Conservation (phyloP, 129 eudicot species). For the Scalesia atractyloides region DNA sequence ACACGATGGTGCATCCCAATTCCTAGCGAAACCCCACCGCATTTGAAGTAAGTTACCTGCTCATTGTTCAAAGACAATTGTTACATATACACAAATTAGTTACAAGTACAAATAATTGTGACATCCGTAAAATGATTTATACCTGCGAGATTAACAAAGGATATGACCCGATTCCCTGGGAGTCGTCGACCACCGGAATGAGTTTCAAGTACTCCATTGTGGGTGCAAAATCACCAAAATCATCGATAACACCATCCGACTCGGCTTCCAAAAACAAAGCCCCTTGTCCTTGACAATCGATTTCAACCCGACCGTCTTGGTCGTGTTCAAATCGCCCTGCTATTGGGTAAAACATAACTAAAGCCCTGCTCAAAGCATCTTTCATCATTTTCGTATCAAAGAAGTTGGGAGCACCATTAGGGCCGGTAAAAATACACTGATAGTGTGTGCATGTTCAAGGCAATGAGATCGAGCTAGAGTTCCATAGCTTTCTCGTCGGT, state of each 20-base stretch:
- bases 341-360: constrained; percentile 19
- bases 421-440: neutral
- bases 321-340: constrained; percentile 2
- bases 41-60: constrained; percentile 26
- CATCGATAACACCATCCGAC: constrained; percentile 3
- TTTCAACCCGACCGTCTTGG: neutral
- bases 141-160: neutral
- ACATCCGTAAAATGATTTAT: neutral
- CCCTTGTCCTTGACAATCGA: constrained; percentile 18
- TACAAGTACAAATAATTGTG: neutral
- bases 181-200: neutral
- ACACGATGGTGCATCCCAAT: constrained; percentile 22
- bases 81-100: neutral
- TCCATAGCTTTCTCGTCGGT: neutral
- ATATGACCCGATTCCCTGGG: neutral
- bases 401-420: neutral
- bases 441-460: neutral
- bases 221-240: constrained; percentile 15
- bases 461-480: constrained; percentile 10
- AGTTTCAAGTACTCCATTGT: constrained; percentile 7
- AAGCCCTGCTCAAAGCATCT: constrained; percentile 11
- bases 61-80: neutral
- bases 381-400: constrained; percentile 18
- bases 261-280: constrained; percentile 7
- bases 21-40: constrained; percentile 25